phyloP scores from a whole-genome alignment of 306 rosid species.

The Malus sylvestris region DNA sequence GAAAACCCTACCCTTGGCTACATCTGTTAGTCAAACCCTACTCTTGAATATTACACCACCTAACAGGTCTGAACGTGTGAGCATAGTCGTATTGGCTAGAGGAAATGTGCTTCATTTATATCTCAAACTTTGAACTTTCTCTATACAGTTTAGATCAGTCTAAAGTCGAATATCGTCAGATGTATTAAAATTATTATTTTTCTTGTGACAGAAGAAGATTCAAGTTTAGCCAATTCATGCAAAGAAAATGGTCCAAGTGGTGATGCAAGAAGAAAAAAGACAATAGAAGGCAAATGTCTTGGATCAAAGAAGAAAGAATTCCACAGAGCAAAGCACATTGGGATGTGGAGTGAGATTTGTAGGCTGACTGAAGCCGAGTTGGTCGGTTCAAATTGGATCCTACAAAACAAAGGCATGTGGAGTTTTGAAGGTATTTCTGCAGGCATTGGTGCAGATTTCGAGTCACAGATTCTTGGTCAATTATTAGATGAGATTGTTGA shows the following conservation, averaged over 20 bases:
- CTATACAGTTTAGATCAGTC: neutral
- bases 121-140: neutral
- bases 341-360: slow-evolving; percentile 42
- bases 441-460: slow-evolving; percentile 46
- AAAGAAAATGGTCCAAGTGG: slow-evolving; percentile 29
- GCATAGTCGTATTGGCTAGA: neutral
- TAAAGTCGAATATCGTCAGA: too few species aligned
- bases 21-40: neutral
- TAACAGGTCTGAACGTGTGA: too few species aligned
- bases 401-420: slow-evolving; percentile 6
- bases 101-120: neutral
- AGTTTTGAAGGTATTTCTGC: slow-evolving; percentile 26
- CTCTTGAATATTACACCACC: neutral
- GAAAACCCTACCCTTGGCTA: neutral
- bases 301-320: slow-evolving; percentile 28
- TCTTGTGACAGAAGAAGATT: neutral
- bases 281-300: slow-evolving; percentile 19
- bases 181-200: too few species aligned
- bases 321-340: slow-evolving; percentile 12
- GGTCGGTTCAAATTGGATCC: slow-evolving; percentile 28
- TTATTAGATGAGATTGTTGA: slow-evolving; percentile 56
- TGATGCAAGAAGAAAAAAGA: slow-evolving; percentile 28
- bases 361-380: slow-evolving; percentile 49
- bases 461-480: slow-evolving; percentile 37
- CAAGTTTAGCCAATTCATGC: slow-evolving; percentile 13